Evolutionary conservation across 2,329 filamentous ascomycete genomes (phyloP), one percentile per base, ranked within the genome.

Genomic region (Claviceps purpurea): DNA sequence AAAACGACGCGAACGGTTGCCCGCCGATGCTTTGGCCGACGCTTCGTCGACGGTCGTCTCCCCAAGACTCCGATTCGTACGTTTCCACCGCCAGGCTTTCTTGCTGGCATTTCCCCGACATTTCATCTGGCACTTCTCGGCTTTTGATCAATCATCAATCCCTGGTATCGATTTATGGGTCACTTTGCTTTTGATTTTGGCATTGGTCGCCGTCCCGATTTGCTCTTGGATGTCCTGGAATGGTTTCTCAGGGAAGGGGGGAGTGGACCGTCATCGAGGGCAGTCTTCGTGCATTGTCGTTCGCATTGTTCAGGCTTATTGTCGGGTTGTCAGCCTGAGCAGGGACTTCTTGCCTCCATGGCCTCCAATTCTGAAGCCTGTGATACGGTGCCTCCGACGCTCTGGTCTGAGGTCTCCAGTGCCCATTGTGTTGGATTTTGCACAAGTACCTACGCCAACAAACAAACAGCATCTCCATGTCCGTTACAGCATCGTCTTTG

Each of bases 241-340:
- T 34, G 30, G 30, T 4, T 11, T 34, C 30, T 10, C 10, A 34
- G 30, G 30, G 10, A 34, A 34, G 34, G 4, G 24, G 20, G n/a
- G 26, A 7, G 10, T 34, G 30, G 30, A 11, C 30, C 30, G 4
- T 34, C 30, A 4, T 34, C 30, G 8, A 34, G 8, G 10, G 10
- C 30, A 13, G 34, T 26, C 14, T 24, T 49, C n/a, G 30, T 14
- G 38, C 49, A 54, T 51, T 51, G 49, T 54, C 24, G 18, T 42
- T 49, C 40, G 38, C 14, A 54, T 54, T 49, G 52, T 51, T 49
- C 40, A 24, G 45, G 49, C 52, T 30, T 48, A 51, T 54, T 51
- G 52, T 51, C 20, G 24, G 26, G 3, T 8, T 37, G 26, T 30
- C 26, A 30, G 26, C 26, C 26, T 30, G 10, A 30, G 3, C 26